Evolutionary conservation across 371 early-diverging fungal species (phyloP).

Genomic region (Zychaea mexicana): DNA sequence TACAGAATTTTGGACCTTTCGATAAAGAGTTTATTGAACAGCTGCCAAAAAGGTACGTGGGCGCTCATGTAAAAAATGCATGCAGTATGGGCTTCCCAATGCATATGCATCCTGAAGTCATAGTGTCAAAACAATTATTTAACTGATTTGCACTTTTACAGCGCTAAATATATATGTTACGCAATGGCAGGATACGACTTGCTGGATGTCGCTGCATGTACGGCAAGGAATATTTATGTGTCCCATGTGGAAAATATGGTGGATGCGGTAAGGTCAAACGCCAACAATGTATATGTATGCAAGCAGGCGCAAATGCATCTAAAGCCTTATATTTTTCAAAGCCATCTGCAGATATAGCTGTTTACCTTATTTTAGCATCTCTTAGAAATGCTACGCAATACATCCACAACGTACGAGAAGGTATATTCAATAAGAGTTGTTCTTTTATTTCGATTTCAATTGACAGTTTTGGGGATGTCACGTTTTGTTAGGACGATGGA

Average conservation of each 20-base stretch:
- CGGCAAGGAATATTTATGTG: constrained; percentile 31
- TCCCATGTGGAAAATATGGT: constrained; percentile 47
- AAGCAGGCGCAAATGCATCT: no score
- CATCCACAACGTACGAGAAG: constrained; percentile 46
- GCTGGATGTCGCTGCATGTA: constrained; percentile 41
- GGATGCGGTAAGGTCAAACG: constrained; percentile 24
- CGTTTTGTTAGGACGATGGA: constrained; percentile 44
- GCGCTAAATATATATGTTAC: constrained; percentile 34
- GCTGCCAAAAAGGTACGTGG: constrained; percentile 24
- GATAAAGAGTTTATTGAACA: constrained; percentile 37
- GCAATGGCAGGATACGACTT: constrained; percentile 46
- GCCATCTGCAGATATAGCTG: constrained; percentile 60
- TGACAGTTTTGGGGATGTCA: neutral
- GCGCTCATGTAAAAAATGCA: neutral
- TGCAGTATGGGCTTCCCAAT: neutral
- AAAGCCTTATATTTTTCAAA: neutral
- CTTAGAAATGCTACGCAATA: constrained; percentile 49
- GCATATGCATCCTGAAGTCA: no score
- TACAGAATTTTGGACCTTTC: constrained; percentile 24
- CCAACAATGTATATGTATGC: neutral
- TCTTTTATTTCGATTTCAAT: no score
- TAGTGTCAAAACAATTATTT: neutral
- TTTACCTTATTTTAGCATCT: constrained; percentile 48
- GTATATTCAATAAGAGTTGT: no score
- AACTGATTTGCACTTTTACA: constrained; percentile 3